A percentile compares a stretch with the other conserved stretches of the same genome.
Evolutionary conservation across 2,329 filamentous ascomycete genomes (phyloP).

Genomic region (Monosporascus sp.): DNA sequence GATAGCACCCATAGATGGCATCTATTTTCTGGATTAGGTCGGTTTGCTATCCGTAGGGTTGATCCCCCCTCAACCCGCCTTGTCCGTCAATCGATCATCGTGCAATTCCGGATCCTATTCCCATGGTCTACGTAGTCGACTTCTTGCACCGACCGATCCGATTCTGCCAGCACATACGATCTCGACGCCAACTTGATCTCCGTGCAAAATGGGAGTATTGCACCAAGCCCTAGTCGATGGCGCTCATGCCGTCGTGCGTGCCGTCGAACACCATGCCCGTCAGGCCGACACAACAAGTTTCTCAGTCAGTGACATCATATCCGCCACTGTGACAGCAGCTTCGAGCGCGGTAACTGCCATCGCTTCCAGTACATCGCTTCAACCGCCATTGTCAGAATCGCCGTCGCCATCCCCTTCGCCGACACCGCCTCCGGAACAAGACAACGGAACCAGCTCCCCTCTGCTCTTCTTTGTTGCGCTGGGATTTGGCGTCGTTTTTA

Average conservation of each 20-base stretch:
- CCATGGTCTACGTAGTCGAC: not conserved
- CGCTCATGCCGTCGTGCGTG: slow-evolving; percentile 31
- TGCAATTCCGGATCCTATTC: not conserved
- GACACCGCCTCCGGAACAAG: slow-evolving; percentile 14
- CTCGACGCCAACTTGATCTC: not conserved
- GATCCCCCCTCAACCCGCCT: not conserved
- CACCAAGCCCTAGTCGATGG: slow-evolving; percentile 32
- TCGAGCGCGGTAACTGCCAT: not conserved
- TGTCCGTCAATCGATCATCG: not conserved
- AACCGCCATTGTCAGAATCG: slow-evolving; percentile 1
- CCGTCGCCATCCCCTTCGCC: slow-evolving; percentile 7
- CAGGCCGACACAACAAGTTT: slow-evolving; percentile 3
- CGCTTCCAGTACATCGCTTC: not conserved
- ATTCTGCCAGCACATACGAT: slow-evolving; percentile 1
- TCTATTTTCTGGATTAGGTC: slow-evolving; percentile 6
- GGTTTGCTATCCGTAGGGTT: slow-evolving; percentile 6
- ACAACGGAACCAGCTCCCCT: slow-evolving; percentile 57
- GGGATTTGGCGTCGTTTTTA: slow-evolving; percentile 97
- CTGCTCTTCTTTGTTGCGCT: slow-evolving; percentile 90
- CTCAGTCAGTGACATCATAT: not conserved
- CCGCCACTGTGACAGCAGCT: slow-evolving; percentile 2
- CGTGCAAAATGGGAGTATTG: slow-evolving; percentile 29
- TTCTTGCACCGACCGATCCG: not conserved
- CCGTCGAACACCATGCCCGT: slow-evolving; percentile 23
- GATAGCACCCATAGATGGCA: slow-evolving; percentile 14